These are phyloP conservation scores for Paramecium primaurelia DNA, from an alignment of 73 alveolate species.

Conservation along the genomic window DNA sequence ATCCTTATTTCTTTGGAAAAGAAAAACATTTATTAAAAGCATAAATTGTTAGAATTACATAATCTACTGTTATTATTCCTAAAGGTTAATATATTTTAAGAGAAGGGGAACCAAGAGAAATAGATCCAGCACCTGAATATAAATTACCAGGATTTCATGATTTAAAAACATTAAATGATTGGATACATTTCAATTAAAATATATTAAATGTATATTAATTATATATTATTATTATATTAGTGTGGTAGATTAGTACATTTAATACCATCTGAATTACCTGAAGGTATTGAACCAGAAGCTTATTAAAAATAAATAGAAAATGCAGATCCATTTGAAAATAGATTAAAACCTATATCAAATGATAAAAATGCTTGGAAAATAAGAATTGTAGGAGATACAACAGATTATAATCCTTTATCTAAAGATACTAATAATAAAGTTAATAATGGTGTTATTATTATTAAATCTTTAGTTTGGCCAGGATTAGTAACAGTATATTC, in stretches of 20 bases:
- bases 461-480: conserved; percentile 94
- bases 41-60: not conserved
- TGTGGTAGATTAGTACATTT: conserved; percentile 81
- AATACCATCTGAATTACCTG: conserved; percentile 66
- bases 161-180: conserved; percentile 70
- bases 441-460: conserved; percentile 77
- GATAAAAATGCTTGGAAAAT: conserved; percentile 75
- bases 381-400: conserved; percentile 79
- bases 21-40: not conserved
- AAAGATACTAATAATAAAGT: conserved; percentile 76
- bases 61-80: too few species aligned
- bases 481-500: conserved; percentile 82
- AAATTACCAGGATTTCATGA: conserved; percentile 71
- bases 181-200: conserved; percentile 84
- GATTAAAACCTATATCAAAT: conserved; percentile 64
- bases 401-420: conserved; percentile 70
- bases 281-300: conserved; percentile 69
- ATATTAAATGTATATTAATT: not conserved
- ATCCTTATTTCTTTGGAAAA: not conserved
- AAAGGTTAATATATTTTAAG: too few species aligned
- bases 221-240: not conserved
- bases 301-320: conserved; percentile 63
- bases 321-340: conserved; percentile 72
- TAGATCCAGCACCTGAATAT: too few species aligned
- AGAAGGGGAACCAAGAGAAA: too few species aligned